Evolutionary conservation across 208 protist genomes (phyloP), one percentile per base, ranked within the genome.

Genomic region (Trypanosoma vivax): DNA sequence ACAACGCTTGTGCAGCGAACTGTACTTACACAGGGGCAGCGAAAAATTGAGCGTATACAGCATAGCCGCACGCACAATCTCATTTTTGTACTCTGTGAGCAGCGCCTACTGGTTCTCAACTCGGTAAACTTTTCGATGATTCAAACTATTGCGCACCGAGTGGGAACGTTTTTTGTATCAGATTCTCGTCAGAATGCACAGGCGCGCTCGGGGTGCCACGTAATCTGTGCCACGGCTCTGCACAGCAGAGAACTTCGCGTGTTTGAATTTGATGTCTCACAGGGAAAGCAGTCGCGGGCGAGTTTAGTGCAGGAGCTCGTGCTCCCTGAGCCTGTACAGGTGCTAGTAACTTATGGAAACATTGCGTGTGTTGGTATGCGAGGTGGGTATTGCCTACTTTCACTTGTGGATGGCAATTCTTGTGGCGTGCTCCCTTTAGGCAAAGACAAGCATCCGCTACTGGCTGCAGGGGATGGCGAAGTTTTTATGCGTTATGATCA

Each of bases 361-460:
- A 77, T 70, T n/a, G 70, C 76, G 18, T 90, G 83, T 40, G 61
- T 90, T 25, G 76, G 83, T 3, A 80, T 84, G 70, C 66, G 73
- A 0, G 65, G 68, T 4, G 79, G 79, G 46, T 84, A 82, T 60
- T 70, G 66, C 43, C 42, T 90, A 21, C 50, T 90, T 19, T 79
- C 70, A 2, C 68, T 87, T 30, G 37, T 54, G 0, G 69, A 76
- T 30, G 83, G 83, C n/a, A 65, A 68, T 21, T 68, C 76, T 11
- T 70, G 67, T 41, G 64, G 74, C 50, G 53, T 90, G 9, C 73
- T 82, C 30, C 60, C 67, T 18, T 62, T 90, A 13, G 56, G 52
- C 29, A 45, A 55, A 10, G 56, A 42, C 14, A 50, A 29, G 13
- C 49, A 57, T 18, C 52, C 56, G 18, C 31, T 63, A 24, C 38